Base-by-base conservation (phyloP, 2,329 filamentous ascomycete genomes). In the Pseudonectria foliicola region DNA sequence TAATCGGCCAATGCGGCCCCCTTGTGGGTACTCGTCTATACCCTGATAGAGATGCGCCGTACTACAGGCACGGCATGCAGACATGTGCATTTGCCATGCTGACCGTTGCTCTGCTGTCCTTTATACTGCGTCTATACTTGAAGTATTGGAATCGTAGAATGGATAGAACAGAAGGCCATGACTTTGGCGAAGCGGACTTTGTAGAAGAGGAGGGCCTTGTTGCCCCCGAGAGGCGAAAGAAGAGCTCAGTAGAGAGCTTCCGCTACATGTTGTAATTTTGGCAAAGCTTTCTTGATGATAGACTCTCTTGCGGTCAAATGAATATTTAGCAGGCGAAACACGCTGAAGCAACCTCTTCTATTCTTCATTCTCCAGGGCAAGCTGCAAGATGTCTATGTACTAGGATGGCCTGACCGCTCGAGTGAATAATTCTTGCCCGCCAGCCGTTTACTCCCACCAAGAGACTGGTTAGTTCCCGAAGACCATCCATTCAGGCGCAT, bases 1-100 rank as follows among this genome's bases (percentile, higher is more conserved):
- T 87, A 25, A 71, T 95, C 11, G 89, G 86, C 2, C 86, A 93
- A 61, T 81, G 80, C 44, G 86, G 86, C 0, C 85, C 86, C 2
- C 60, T 85, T 4, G 62, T 84, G n/a, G 80, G 80, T 12, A 81
- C 77, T 6, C 65, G 77, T 29, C 58, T 85, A 33, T 85, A 83
- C 48, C 81, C 80, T 0, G 63, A 70, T 34, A 43, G 53, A 10
- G 73, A 82, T 41, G 71, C 63, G 8, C 79, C 80, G 2, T 80
- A 71, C 53, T 85, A 81, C 50, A 62, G 73, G 3, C 60, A 49
- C 2, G 80, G 81, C 3, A 84, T 84, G 77, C 61, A 60, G 21
- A 63, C 70, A 2, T 85, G 80, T 47, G 75, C 77, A 0, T 63
- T 55, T 8, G 79, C 78, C 38, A 82, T 85, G 80, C 43, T 71